Conservation (phyloP, 176 grass and related monocot genomes). For the Oryza australiensis region DNA sequence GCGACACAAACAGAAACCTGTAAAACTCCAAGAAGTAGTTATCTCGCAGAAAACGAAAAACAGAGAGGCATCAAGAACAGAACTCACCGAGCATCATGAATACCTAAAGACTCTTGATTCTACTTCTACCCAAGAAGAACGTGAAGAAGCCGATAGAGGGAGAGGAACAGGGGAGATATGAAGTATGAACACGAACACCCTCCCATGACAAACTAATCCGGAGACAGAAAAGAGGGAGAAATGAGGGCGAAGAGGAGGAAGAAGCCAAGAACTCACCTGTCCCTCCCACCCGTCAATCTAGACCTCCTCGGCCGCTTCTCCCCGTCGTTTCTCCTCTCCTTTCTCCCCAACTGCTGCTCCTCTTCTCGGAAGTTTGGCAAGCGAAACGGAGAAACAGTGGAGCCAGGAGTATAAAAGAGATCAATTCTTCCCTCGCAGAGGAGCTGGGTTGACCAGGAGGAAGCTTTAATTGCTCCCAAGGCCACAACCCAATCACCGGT, state of each 20-base stretch:
- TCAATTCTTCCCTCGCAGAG: constrained; percentile 16
- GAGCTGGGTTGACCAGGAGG: constrained; percentile 10
- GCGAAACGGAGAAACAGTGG: background rate
- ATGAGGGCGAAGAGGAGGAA: background rate
- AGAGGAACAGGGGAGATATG: background rate
- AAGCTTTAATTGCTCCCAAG: background rate
- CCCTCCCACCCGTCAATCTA: background rate
- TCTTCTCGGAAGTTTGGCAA: constrained; percentile 34
- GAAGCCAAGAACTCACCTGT: constrained; percentile 34
- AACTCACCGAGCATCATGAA: constrained; percentile 2
- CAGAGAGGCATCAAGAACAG: background rate
- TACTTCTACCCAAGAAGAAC: background rate
- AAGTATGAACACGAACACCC: background rate
- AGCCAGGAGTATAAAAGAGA: background rate
- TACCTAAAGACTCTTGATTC: background rate
- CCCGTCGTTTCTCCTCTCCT: background rate
- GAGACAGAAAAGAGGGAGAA: background rate
- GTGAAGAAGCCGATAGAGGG: background rate
- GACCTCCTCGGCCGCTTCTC: constrained; percentile 4
- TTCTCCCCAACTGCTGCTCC: background rate
- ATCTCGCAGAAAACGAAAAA: background rate
- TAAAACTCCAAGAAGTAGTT: background rate
- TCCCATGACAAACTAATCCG: background rate
- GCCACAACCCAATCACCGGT: background rate
- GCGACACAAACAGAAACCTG: background rate